Evolutionary conservation across 2,329 filamentous ascomycete species (phyloP), one percentile per base, ranked within the genome.

Genomic region (Clonostachys sp.): DNA sequence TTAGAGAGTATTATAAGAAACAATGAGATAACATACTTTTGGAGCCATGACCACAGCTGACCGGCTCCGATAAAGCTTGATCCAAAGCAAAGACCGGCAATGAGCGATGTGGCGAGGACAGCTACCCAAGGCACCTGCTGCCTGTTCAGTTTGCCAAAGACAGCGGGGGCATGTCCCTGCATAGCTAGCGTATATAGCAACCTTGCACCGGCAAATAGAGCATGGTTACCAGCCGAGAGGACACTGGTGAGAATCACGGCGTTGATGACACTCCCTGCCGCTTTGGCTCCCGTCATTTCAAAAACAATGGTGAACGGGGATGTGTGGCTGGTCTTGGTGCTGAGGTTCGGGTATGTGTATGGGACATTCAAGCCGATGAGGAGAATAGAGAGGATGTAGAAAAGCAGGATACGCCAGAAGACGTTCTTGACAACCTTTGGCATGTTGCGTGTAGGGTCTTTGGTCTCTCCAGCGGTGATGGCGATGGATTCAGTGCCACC

Each of bases 401-500:
- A 81, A 9, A 80, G 66, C 5, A 81, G 51, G 46, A 82, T 81
- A 6, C 81, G 75, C 78, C 78, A 84, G 56, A 84, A 84, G 38
- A 84, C 80, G 47, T 85, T 84, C 53, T 80, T 80, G 42, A 86
- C 78, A 4, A 84, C 83, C 4, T 74, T 73, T 2, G 83, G 83
- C 34, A 86, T 65, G 48, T 74, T 84, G 52, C 73, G 74, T 16
- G 77, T 72, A 0, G 83, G 83, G 53, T 85, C 73, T 53, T 77
- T 80, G 3, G 83, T 85, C 60, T 86, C 83, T 41, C 82, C 82
- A 1, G 82, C 82, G 0, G 83, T 84, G 48, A 86, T 81, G 45
- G 80, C 81, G 44, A 86, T 83, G 34, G 75, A 80, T 60, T 85
- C 82, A 3, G 80, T 84, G 45, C 81, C 83, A 34, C 44, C 44